phyloP scores from a whole-genome alignment of 306 rosid genomes.

The Quercus variabilis region DNA sequence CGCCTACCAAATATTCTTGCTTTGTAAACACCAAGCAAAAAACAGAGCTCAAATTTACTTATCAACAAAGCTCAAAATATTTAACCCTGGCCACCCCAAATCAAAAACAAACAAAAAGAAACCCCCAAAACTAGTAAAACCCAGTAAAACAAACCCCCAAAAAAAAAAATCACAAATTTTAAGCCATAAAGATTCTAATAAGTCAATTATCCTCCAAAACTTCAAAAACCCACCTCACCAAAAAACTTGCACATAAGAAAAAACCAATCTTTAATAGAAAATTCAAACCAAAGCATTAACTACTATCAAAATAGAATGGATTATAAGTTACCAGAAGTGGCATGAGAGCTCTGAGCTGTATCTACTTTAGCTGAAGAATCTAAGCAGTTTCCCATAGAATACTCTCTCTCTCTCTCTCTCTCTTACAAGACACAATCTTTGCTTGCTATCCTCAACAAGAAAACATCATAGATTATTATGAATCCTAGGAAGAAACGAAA shows the following conservation, averaged over 20 bases:
- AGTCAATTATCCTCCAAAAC: background rate
- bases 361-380: slow-evolving; percentile 84
- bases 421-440: background rate
- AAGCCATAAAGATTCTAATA: background rate
- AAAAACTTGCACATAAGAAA: background rate
- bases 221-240: background rate
- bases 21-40: background rate
- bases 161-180: background rate
- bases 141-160: background rate
- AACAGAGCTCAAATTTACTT: too few relatives aligned
- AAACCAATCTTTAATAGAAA: background rate
- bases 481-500: background rate
- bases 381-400: slow-evolving; percentile 79
- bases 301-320: background rate
- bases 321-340: slow-evolving; percentile 51
- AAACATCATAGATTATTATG: background rate
- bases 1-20: background rate
- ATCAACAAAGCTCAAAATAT: background rate
- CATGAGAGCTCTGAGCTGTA: slow-evolving; percentile 2
- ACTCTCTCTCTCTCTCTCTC: background rate
- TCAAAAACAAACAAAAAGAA: background rate
- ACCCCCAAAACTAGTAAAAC: background rate
- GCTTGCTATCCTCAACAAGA: background rate
- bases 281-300: too few relatives aligned
- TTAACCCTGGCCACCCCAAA: background rate